phyloP scores from a whole-genome alignment of 2,329 filamentous ascomycete species.

The Arachnopeziza araneosa region DNA sequence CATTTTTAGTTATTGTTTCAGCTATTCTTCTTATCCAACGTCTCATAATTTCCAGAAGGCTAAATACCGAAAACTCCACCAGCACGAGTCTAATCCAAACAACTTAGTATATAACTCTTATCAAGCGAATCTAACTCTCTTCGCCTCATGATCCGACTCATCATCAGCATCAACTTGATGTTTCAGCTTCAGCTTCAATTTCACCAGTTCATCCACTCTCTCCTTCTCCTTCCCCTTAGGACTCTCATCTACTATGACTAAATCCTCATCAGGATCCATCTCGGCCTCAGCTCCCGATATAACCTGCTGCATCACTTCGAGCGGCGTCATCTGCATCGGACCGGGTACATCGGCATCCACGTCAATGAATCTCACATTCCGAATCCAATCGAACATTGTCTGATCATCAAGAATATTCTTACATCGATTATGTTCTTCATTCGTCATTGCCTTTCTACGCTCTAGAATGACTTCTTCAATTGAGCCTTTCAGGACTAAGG shows the following conservation, averaged over 20 bases:
- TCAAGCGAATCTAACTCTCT: too few species aligned
- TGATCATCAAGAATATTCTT: constrained; percentile 54
- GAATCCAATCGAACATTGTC: constrained; percentile 55
- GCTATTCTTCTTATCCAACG: too few species aligned
- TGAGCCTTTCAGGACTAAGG: constrained; percentile 70
- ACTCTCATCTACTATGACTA: constrained; percentile 14
- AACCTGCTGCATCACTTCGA: constrained; percentile 42
- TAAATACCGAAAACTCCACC: too few species aligned
- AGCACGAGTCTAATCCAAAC: too few species aligned
- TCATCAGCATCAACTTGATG: too few species aligned
- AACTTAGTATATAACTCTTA: too few species aligned
- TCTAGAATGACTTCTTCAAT: constrained; percentile 81
- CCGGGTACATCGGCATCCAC: constrained; percentile 25
- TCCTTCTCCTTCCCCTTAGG: not conserved
- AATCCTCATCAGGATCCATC: constrained; percentile 21
- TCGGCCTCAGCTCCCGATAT: constrained; percentile 31
- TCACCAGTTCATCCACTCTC: too few species aligned
- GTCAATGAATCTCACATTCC: constrained; percentile 42
- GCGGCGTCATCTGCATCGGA: constrained; percentile 42
- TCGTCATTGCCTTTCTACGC: constrained; percentile 69
- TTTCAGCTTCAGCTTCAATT: too few species aligned
- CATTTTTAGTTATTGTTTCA: too few species aligned
- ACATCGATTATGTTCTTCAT: constrained; percentile 51
- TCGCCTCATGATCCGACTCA: too few species aligned
- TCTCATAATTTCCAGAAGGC: too few species aligned